These are phyloP conservation scores for Gossypium raimondii DNA, from an alignment of 345 rosid species.

Conservation along the genomic window DNA sequence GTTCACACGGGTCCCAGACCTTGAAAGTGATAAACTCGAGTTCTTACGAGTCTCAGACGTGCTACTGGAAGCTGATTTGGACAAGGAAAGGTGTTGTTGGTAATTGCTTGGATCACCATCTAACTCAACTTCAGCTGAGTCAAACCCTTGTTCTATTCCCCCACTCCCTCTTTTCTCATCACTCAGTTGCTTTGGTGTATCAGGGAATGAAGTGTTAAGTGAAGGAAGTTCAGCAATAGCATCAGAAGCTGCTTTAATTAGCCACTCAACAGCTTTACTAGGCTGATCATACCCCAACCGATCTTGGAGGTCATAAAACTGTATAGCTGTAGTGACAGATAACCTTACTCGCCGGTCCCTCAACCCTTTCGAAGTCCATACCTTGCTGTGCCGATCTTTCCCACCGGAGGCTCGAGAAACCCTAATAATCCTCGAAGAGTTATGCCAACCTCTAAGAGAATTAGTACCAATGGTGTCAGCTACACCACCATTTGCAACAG, in stretches of 20 bases:
- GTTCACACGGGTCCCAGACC: slow-evolving; percentile 52
- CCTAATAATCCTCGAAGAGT: slow-evolving; percentile 82
- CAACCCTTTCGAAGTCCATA: slow-evolving; percentile 83
- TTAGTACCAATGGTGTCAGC: slow-evolving; percentile 23
- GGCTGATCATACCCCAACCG: slow-evolving; percentile 95
- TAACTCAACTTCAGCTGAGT: slow-evolving; percentile 53
- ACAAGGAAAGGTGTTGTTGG: slow-evolving; percentile 53
- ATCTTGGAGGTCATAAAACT: slow-evolving; percentile 91
- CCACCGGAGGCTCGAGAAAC: slow-evolving; percentile 97
- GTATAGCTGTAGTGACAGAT: slow-evolving; percentile 86
- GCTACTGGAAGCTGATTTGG: slow-evolving; percentile 93
- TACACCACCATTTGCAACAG: slow-evolving; percentile 2
- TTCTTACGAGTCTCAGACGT: slow-evolving; percentile 94
- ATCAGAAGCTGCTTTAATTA: slow-evolving; percentile 82
- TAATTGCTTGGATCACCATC: slow-evolving; percentile 35
- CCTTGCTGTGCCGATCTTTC: slow-evolving; percentile 98
- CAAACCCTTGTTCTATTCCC: slow-evolving; percentile 42
- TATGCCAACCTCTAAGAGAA: slow-evolving; percentile 61
- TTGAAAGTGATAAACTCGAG: slow-evolving; percentile 67
- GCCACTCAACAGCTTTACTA: slow-evolving; percentile 95
- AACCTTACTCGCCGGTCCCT: slow-evolving; percentile 88
- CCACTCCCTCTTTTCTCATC: slow-evolving; percentile 53
- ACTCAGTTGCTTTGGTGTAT: slow-evolving; percentile 52
- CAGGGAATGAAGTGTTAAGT: slow-evolving; percentile 57
- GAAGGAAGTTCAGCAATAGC: slow-evolving; percentile 86